A percentile compares a stretch with the other conserved stretches of the same genome.
Conservation (phyloP, 441 rosid genomes). For the Eruca vesicaria region DNA sequence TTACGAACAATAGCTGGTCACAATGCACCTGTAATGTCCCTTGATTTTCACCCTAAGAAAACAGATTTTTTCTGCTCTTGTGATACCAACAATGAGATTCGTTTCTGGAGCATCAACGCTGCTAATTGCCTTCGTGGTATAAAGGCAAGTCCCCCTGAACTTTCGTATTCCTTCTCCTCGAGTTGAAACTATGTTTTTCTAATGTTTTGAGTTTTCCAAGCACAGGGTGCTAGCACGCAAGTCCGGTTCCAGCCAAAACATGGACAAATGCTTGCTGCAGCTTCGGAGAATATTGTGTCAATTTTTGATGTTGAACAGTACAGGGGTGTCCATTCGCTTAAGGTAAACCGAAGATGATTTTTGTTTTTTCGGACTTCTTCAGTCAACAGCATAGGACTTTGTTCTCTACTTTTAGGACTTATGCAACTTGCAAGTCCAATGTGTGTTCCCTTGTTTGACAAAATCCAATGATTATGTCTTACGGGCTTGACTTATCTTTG, state of each 20-base stretch:
- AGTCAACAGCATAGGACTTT: background rate
- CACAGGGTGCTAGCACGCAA: constrained; percentile 58
- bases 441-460: background rate
- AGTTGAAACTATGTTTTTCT: constrained; percentile 20
- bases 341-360: constrained; percentile 39
- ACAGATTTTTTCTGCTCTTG: constrained; percentile 66
- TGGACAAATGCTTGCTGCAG: constrained; percentile 62
- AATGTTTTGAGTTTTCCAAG: constrained; percentile 24
- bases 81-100: constrained; percentile 67
- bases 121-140: constrained; percentile 35
- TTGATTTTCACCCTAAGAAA: constrained; percentile 74
- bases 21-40: constrained; percentile 48
- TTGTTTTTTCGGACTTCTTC: background rate
- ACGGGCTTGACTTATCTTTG: background rate
- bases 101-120: constrained; percentile 55
- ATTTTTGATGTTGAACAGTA: constrained; percentile 50
- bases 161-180: constrained; percentile 7
- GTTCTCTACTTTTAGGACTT: background rate
- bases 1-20: constrained; percentile 48
- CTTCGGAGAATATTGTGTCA: constrained; percentile 54
- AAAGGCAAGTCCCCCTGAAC: constrained; percentile 47
- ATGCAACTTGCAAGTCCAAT: background rate
- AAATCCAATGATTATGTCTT: background rate
- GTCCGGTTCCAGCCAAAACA: constrained; percentile 67
- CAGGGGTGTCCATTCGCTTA: constrained; percentile 39